Evolutionary conservation across 164 flowering plant genomes (phyloP).

Genomic region (Tetracentron sinense): DNA sequence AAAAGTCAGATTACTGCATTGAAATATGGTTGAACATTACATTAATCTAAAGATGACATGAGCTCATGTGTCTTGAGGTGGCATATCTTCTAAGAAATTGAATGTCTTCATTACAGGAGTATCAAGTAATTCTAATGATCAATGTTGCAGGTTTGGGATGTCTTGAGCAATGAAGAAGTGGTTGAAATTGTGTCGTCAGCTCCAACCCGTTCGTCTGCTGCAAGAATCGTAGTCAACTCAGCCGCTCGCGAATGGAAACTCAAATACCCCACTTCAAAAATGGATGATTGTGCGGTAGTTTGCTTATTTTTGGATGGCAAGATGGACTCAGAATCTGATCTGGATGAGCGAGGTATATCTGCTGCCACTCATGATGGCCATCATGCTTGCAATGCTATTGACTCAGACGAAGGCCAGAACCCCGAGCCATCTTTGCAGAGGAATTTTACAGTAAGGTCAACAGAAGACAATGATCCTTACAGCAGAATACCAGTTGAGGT

Average conservation of each 20-base stretch:
- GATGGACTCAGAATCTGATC: slow-evolving; percentile 80
- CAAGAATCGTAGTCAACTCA: slow-evolving; percentile 66
- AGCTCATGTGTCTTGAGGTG: no score
- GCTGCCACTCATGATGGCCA: slow-evolving; percentile 56
- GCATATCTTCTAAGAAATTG: neutral
- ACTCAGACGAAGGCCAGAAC: slow-evolving; percentile 70
- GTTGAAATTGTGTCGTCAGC: slow-evolving; percentile 75
- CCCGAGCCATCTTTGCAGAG: slow-evolving; percentile 67
- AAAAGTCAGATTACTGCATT: no score
- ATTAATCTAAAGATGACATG: no score
- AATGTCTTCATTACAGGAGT: neutral
- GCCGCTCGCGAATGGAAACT: slow-evolving; percentile 89
- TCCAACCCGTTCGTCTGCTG: slow-evolving; percentile 64
- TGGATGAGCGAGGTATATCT: slow-evolving; percentile 57
- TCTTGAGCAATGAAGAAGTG: slow-evolving; percentile 87
- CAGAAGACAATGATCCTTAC: slow-evolving; percentile 41
- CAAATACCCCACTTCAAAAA: slow-evolving; percentile 88
- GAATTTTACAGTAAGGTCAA: slow-evolving; percentile 65
- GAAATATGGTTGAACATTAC: no score
- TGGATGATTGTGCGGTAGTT: slow-evolving; percentile 95
- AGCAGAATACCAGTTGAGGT: slow-evolving; percentile 23
- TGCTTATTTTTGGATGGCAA: slow-evolving; percentile 79
- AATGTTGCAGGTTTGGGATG: slow-evolving; percentile 83
- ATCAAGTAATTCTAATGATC: neutral
- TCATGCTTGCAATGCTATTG: slow-evolving; percentile 52